Evolutionary conservation across 176 grass and related monocot genomes (phyloP).

Genomic region (Zoysia pacifica): DNA sequence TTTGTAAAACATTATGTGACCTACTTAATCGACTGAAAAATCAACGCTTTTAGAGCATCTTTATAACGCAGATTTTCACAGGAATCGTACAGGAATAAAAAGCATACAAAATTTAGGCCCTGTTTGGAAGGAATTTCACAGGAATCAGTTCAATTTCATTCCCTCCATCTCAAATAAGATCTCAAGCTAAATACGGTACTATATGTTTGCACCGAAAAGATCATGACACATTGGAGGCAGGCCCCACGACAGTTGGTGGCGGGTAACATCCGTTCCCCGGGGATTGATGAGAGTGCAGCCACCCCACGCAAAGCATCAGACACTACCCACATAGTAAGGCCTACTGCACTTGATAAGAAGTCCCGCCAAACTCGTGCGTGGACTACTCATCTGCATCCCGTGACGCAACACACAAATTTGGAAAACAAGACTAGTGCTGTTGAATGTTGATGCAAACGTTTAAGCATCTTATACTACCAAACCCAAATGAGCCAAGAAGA

Average conservation of each 20-base stretch:
- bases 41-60: neutral
- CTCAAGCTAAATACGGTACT: neutral
- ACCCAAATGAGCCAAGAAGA: neutral
- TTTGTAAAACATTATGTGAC: neutral
- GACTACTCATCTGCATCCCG: neutral
- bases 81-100: no score
- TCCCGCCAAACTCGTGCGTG: constrained; percentile 10
- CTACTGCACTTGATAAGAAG: constrained; percentile 19
- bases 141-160: no score
- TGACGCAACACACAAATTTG: neutral
- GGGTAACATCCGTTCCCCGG: neutral
- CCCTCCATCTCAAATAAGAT: no score
- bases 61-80: no score
- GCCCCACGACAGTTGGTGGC: constrained; percentile 17
- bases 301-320: constrained; percentile 44
- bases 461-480: neutral
- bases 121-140: no score
- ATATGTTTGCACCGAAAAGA: neutral
- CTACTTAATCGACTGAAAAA: neutral
- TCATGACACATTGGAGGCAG: neutral
- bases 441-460: neutral
- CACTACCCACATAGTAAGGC: constrained; percentile 6
- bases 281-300: constrained; percentile 29
- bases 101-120: no score
- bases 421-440: neutral